These are phyloP conservation scores for Microcera coccophila DNA, from an alignment of 2,329 filamentous ascomycete species.

Conservation along the genomic window DNA sequence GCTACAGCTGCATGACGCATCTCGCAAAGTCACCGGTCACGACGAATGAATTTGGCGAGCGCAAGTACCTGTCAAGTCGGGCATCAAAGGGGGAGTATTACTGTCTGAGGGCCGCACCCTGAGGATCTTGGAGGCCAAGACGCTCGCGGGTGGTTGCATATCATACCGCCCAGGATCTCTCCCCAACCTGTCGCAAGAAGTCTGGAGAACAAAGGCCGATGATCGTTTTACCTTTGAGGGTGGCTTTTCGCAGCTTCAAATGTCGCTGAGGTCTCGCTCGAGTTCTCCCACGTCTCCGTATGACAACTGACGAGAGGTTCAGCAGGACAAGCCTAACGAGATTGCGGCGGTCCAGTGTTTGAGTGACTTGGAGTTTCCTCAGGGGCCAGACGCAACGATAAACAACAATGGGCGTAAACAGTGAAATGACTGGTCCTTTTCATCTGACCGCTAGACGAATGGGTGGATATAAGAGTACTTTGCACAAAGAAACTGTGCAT, in stretches of 20 bases:
- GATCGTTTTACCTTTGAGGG: conserved; percentile 12
- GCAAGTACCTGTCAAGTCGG: conserved; percentile 6
- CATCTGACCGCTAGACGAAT: conserved; percentile 8
- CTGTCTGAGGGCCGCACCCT: conserved; percentile 18
- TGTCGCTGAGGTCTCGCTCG: conserved; percentile 10
- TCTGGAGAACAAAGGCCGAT: conserved; percentile 20
- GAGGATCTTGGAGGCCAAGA: conserved; percentile 17
- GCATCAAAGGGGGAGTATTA: conserved; percentile 14
- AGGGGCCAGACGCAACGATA: no score
- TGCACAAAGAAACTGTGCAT: conserved; percentile 15
- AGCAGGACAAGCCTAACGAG: conserved; percentile 6
- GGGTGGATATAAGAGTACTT: conserved; percentile 4
- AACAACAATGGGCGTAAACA: conserved; percentile 6
- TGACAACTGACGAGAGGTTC: conserved; percentile 18
- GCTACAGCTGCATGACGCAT: conserved; percentile 7
- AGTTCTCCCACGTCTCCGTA: conserved; percentile 25
- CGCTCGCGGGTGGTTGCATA: conserved; percentile 22
- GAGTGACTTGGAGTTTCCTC: no score
- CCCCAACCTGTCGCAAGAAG: conserved; percentile 21
- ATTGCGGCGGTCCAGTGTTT: conserved; percentile 6
- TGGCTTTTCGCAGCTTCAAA: neutral
- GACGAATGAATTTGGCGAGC: conserved; percentile 11
- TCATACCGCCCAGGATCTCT: conserved; percentile 19
- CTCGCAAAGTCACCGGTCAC: conserved; percentile 7
- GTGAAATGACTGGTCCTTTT: conserved; percentile 2